Base-by-base conservation (phyloP, 2,329 filamentous ascomycete species). In the Scortechinia acanthostroma region DNA sequence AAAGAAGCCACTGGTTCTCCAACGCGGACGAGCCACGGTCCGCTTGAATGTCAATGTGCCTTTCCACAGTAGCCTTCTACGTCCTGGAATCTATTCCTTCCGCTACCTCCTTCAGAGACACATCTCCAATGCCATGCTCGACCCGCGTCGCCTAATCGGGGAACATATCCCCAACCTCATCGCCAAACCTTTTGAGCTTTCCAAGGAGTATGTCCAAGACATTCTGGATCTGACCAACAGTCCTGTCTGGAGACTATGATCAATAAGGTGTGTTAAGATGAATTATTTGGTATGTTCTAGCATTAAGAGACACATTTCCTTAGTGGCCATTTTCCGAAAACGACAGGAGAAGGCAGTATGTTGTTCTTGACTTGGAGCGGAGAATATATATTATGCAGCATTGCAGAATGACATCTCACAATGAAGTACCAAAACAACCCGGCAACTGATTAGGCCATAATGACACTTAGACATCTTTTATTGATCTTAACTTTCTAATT, bases 81-180 rank as follows among this genome's bases (percentile, higher is more conserved):
- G 94, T 46, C 95, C 90, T 30, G 94, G 93, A 57, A 93, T 98
- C 66, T 98, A 98, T 77, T 93, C 94, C 42, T 98, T 98, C 89
- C 81, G 93, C 53, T 91, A 85, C 40, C 98, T 98, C 80, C 68
- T 98, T 62, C 84, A 97, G 56, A 98, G 97, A 87, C 98, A 98
- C 80, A 97, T 98, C 72, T 90, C 97, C 77, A 95, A 95, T 81
- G 96, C 91, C 20, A 94, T 88, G 45, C 97, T 98, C 64, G 93
- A 98, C 64, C 93, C 93, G 3, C 86, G 88, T 63, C 97, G 97
- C 76, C 71, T 98, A 58, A 78, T 98, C 54, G 93, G 93, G 58
- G 98, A 98, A 71, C 98, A 98, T 71, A 97, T 98, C 53, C 93
- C 93, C 55, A 98, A 98, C 68, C 94, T 98, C 53, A 98, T 93